Evolutionary conservation across 257 asterid species (phyloP).

Genomic region (Scutellaria minor): DNA sequence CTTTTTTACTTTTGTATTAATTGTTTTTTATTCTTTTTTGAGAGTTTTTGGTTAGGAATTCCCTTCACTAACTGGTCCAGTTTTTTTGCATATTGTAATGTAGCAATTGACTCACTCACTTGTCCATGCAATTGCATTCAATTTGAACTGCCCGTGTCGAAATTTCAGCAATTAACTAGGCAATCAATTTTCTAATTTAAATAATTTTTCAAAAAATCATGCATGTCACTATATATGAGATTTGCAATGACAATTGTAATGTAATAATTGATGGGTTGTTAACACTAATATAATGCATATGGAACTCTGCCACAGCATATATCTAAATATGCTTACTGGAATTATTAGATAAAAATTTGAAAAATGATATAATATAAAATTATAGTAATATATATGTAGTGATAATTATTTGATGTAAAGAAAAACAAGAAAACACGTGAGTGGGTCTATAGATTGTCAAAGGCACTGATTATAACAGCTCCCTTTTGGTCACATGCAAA

Average conservation of each 20-base stretch:
- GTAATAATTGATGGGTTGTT: no score
- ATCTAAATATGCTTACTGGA: not conserved
- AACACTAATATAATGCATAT: not conserved
- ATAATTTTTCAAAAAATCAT: no score
- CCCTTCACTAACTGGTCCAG: not conserved
- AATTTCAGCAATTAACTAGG: conserved; percentile 27
- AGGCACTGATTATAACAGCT: conserved; percentile 76
- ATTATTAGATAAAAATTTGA: not conserved
- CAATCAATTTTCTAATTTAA: conserved; percentile 17
- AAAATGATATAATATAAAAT: not conserved
- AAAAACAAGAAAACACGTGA: conserved; percentile 64
- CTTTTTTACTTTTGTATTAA: conserved; percentile 31
- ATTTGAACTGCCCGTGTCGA: conserved; percentile 19
- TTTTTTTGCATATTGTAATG: conserved; percentile 17
- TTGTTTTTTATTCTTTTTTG: conserved; percentile 38
- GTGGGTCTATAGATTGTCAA: conserved; percentile 72
- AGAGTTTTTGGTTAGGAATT: conserved; percentile 45
- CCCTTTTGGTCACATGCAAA: conserved; percentile 86
- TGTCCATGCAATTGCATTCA: conserved; percentile 46
- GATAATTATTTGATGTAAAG: conserved; percentile 15
- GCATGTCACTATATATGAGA: no score
- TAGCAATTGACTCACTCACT: conserved; percentile 34
- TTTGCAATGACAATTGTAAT: no score
- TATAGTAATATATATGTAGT: not conserved
- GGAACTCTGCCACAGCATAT: conserved; percentile 9